Conservation (phyloP, 768 basidiomycete genomes). For the Psilocybe tampanensis region DNA sequence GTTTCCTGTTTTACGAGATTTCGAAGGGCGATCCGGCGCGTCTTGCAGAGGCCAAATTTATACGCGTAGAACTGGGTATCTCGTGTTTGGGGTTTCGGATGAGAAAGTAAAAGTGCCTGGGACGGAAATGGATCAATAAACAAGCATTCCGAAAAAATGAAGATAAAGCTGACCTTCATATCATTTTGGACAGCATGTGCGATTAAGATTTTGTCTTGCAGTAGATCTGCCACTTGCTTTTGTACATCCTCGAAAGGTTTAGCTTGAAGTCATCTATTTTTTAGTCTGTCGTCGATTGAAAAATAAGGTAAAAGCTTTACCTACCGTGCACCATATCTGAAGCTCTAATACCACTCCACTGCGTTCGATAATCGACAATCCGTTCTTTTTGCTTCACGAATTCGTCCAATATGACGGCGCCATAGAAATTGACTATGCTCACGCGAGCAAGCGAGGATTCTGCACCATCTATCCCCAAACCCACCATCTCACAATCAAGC, state of each 20-base stretch:
- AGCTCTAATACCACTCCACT: constrained; percentile 82
- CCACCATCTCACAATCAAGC: constrained; percentile 98
- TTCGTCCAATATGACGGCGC: constrained; percentile 76
- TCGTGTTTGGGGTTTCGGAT: constrained; percentile 61
- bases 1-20: constrained; percentile 81
- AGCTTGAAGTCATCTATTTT: constrained; percentile 43
- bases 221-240: constrained; percentile 69
- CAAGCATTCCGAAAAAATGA: not conserved
- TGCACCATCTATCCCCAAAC: constrained; percentile 79
- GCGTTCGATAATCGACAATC: constrained; percentile 92
- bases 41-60: constrained; percentile 63
- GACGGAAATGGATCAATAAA: not conserved
- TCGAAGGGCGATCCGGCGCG: constrained; percentile 73
- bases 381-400: constrained; percentile 86
- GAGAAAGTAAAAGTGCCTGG: constrained; percentile 71
- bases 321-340: constrained; percentile 72
- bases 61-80: constrained; percentile 71
- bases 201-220: constrained; percentile 79
- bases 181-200: constrained; percentile 95
- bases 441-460: constrained; percentile 90
- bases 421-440: constrained; percentile 88
- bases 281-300: not conserved
- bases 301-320: not conserved
- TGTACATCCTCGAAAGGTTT: constrained; percentile 81
- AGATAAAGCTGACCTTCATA: constrained; percentile 72